Base-by-base conservation (phyloP, 2,329 filamentous ascomycete species). In the Lecanicillium sp. region DNA sequence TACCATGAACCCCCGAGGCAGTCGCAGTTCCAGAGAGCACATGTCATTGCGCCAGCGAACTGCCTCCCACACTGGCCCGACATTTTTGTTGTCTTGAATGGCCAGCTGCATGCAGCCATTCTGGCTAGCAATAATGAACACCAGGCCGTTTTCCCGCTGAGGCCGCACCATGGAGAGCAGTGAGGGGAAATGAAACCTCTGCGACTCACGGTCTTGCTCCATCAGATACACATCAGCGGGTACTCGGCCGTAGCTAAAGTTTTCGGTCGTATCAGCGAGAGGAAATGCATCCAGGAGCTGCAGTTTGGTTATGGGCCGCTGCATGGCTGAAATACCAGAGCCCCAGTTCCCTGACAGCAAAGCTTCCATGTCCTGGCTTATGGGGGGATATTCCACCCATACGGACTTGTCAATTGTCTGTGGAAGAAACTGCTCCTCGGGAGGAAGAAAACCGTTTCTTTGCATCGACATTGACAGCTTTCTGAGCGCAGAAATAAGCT, bases 401-500 rank as follows among this genome's bases (percentile, higher is more conserved):
- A 94, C 83, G 1, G 76, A 78, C 39, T 85, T 85, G 54, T 95
- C 84, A 44, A 90, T 79, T 1, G 80, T 79, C 51, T 87, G 84
- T 2, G 83, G 82, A n/a, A 89, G 68, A 31, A 81, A 73, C 1
- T 77, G 66, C 34, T 81, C 76, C 39, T 81, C 73, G 1, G 81
- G 74, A 1, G 87, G 82, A 49, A 95, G 68, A 41, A 92, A 79
- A 17, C 81, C 78, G 52, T 94, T 94, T 37, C 85, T 72, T 57
- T 84, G 82, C 83, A 95, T 94, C 1, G 87, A 94, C 49, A 83
- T 74, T 4, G 84, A 69, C 29, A 95, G 61, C 44, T 89, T 85
- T 43, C 77, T 80, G 46, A 95, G 62, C 50, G 80, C 80, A 28
- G 77, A 76, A 20, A 75, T 52, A 8, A 88, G 64, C 3, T 64